Evolutionary conservation across 805 yeast species (phyloP).

Genomic region (Zygosaccharomyces pseudorouxii): DNA sequence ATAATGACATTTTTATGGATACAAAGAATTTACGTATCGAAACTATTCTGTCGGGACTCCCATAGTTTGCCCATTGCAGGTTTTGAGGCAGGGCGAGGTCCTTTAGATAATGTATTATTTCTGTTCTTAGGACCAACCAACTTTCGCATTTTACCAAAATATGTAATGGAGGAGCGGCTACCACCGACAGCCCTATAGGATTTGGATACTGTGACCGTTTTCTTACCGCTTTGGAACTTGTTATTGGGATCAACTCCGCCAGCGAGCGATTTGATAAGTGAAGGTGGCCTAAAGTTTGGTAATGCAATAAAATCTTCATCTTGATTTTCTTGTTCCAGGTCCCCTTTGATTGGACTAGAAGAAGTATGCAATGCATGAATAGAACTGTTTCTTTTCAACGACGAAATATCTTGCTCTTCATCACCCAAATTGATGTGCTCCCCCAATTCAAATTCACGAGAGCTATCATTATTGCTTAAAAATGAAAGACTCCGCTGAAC

Average conservation of each 20-base stretch:
- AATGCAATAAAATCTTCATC: conserved; percentile 2
- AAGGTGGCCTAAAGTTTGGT: conserved; percentile 37
- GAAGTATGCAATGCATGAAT: conserved; percentile 34
- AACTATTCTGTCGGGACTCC: conserved; percentile 19
- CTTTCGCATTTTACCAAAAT: conserved; percentile 40
- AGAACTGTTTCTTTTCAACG: conserved; percentile 43
- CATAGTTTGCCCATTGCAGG: conserved; percentile 14
- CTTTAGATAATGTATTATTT: background rate
- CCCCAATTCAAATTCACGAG: conserved; percentile 33
- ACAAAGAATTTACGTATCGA: conserved; percentile 14
- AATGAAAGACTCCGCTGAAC: conserved; percentile 56
- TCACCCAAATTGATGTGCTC: background rate
- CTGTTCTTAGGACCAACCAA: conserved; percentile 27
- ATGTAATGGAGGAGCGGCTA: conserved; percentile 54
- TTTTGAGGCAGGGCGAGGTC: background rate
- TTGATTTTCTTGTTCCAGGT: background rate
- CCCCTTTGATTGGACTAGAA: conserved; percentile 12
- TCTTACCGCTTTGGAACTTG: conserved; percentile 40
- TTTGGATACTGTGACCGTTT: conserved; percentile 48
- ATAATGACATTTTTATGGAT: background rate
- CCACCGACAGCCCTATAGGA: conserved; percentile 53
- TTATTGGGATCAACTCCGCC: conserved; percentile 37
- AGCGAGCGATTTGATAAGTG: conserved; percentile 44
- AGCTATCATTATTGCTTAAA: conserved; percentile 36
- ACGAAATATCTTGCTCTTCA: conserved; percentile 39